phyloP scores from a whole-genome alignment of 1,284 basidiomycete genomes.

The Irpex sp. region DNA sequence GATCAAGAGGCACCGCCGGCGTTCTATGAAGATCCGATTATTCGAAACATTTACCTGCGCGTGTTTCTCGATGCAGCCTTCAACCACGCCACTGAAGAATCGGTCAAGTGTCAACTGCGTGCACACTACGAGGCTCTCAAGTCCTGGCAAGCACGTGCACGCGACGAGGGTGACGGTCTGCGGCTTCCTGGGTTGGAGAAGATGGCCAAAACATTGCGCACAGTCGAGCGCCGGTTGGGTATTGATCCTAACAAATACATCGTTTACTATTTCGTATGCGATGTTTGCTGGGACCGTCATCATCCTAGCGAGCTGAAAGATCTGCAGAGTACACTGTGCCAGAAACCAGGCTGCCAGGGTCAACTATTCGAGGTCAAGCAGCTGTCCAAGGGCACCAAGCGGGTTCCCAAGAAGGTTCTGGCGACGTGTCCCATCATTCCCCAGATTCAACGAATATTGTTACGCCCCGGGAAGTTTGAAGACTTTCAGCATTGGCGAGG shows the following conservation, averaged over 20 bases:
- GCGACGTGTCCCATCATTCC: slow-evolving; percentile 1
- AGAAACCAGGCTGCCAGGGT: not conserved
- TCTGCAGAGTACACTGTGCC: not conserved
- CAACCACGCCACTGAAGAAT: not conserved
- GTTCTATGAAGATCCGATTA: slow-evolving; percentile 1
- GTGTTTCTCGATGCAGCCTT: slow-evolving; percentile 3
- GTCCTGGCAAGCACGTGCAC: not conserved
- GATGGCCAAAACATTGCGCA: not conserved
- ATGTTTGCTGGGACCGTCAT: not conserved
- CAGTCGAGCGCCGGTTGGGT: not conserved
- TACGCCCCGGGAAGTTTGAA: slow-evolving; percentile 14
- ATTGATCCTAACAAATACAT: not conserved
- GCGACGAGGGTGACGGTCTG: too few relatives aligned
- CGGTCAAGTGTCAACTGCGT: not conserved
- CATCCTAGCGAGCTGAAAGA: not conserved
- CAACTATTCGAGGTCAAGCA: not conserved
- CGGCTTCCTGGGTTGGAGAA: not conserved
- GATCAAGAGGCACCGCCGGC: not conserved
- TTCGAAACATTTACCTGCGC: slow-evolving; percentile 1
- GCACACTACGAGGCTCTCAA: not conserved
- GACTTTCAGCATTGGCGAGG: slow-evolving; percentile 12
- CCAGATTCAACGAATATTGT: slow-evolving; percentile 6
- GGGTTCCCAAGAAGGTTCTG: slow-evolving; percentile 13
- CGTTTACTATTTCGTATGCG: not conserved
- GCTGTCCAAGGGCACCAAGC: not conserved